Base-by-base conservation (phyloP, 371 early-diverging fungal species). In the Mortierella sp. region DNA sequence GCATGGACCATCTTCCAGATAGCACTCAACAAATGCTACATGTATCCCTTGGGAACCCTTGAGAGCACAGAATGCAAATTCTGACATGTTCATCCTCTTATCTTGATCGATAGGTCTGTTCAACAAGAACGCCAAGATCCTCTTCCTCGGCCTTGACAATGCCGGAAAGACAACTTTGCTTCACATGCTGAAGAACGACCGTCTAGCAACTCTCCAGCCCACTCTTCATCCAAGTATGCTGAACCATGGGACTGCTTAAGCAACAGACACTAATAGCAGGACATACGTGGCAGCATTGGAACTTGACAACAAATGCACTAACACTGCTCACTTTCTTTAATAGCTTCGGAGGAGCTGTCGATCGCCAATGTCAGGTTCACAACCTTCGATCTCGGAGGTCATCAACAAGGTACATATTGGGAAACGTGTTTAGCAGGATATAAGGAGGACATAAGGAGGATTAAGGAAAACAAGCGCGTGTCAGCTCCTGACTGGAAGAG, bases 141-240 rank as follows among this genome's bases (percentile, higher is more conserved):
- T 99, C 49, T 99, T 99, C 87, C 89, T 99, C 58, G 99, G 99
- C 50, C 91, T 99, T 58, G 99, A 99, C 82, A 99, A 99, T 87
- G 98, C 99, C 61, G 99, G 99, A 61, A 99, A 99, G 84, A 99
- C 99, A 9, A 99, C 99, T 46, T 89, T 99, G 39, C 89, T 99
- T 39, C 98, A 98, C 87, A 97, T 99, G 95, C 86, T 99, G 72
- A 99, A 99, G 88, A 97, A 97, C 78, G 98, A 98, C 81, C 94
- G 98, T 57, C 84, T 98, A 72, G 96, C 97, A 31, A 93, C 95
- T 28, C 87, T 97, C 42, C 95, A 95, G 80, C 99, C 99, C 43
- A 99, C 99, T 31, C 91, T 96, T 70, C 99, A 99, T 81, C 98
- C 98, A 50, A 98, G 96, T 96, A 91, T 73, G 94, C 83, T 23